phyloP scores from a whole-genome alignment of 768 basidiomycete genomes.

The Agaricus subrufescens region DNA sequence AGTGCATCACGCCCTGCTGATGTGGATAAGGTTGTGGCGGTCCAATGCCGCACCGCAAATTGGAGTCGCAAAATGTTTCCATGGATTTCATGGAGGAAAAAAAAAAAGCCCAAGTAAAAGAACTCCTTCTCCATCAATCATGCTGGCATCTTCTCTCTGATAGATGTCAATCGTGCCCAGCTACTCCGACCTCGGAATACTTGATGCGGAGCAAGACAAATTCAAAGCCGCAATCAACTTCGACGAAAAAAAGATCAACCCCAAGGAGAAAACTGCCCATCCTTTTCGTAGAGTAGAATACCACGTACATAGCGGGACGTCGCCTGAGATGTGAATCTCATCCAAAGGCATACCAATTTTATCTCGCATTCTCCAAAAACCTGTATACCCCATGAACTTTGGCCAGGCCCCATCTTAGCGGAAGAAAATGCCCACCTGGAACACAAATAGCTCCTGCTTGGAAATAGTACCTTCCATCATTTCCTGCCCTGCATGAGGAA shows the following conservation, averaged over 20 bases:
- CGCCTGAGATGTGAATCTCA: conserved; percentile 65
- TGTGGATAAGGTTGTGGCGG: no score
- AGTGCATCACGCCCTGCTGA: not conserved
- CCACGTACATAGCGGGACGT: conserved; percentile 67
- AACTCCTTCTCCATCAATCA: no score
- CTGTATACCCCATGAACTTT: conserved; percentile 25
- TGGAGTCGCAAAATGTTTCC: no score
- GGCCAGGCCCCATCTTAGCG: conserved; percentile 6
- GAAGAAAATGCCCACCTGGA: conserved; percentile 39
- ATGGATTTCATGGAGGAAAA: no score
- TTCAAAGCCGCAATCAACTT: not conserved
- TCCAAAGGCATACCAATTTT: conserved; percentile 71
- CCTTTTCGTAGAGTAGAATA: not conserved
- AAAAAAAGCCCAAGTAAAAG: no score
- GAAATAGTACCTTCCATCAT: conserved; percentile 69
- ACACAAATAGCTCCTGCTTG: conserved; percentile 69
- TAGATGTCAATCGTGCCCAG: not conserved
- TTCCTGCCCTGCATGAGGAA: conserved; percentile 29
- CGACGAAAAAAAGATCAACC: not conserved
- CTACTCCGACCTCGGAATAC: no score
- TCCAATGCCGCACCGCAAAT: no score
- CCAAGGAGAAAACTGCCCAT: conserved; percentile 4
- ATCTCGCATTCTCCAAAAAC: conserved; percentile 73
- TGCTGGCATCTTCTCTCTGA: conserved; percentile 5
- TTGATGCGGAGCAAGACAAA: no score